These are phyloP conservation scores for Postia placenta DNA, from an alignment of 768 basidiomycete species.

Conservation along the genomic window DNA sequence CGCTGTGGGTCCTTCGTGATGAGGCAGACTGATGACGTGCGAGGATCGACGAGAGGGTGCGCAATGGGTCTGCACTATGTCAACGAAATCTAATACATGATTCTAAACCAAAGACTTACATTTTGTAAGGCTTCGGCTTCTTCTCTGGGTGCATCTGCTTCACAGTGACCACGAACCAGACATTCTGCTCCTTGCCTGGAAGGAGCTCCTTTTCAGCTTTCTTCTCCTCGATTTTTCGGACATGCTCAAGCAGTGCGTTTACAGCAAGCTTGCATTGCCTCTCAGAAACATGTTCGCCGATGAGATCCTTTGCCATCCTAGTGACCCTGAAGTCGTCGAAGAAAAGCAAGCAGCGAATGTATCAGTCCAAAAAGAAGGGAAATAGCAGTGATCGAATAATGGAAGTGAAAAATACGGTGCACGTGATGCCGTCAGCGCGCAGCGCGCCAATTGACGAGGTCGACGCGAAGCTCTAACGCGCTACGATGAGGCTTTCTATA, in stretches of 20 bases:
- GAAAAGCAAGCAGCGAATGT: too few relatives aligned
- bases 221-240: slow-evolving; percentile 54
- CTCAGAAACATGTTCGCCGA: slow-evolving; percentile 64
- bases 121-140: slow-evolving; percentile 74
- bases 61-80: slow-evolving; percentile 52
- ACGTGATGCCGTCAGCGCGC: neutral
- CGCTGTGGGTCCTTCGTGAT: slow-evolving; percentile 96
- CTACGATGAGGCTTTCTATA: neutral
- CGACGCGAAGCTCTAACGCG: neutral
- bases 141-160: slow-evolving; percentile 74
- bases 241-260: slow-evolving; percentile 70
- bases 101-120: slow-evolving; percentile 48
- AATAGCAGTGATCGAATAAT: neutral
- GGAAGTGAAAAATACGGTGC: neutral
- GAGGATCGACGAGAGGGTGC: slow-evolving; percentile 80
- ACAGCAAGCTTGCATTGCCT: slow-evolving; percentile 76
- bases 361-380: neutral
- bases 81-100: neutral
- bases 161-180: slow-evolving; percentile 87
- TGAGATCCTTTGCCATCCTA: slow-evolving; percentile 27
- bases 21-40: slow-evolving; percentile 75
- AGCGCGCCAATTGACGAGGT: neutral
- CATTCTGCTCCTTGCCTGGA: slow-evolving; percentile 70
- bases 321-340: too few relatives aligned
- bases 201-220: slow-evolving; percentile 71